These are phyloP conservation scores for Melaleuca alternifolia DNA, from an alignment of 345 rosid species.

Conservation along the genomic window DNA sequence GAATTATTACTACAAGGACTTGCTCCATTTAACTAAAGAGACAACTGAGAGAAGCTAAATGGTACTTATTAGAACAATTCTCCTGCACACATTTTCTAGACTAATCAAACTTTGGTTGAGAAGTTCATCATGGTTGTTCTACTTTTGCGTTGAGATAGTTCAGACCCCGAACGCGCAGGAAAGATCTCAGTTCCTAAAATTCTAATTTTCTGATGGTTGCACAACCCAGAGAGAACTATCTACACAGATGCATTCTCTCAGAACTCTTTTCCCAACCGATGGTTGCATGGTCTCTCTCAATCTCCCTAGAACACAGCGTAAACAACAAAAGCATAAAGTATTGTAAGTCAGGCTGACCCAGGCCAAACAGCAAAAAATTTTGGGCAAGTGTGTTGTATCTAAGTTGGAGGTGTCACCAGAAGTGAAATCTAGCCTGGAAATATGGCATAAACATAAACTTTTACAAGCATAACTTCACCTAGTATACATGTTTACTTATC, in stretches of 20 bases:
- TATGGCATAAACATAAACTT: background rate
- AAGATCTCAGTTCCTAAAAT: background rate
- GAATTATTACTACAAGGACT: background rate
- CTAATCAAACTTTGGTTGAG: background rate
- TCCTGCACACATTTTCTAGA: background rate
- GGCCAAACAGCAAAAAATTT: background rate
- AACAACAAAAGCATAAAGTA: background rate
- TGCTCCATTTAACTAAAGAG: background rate
- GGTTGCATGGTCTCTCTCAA: background rate
- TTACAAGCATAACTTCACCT: background rate
- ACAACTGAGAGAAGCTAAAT: background rate
- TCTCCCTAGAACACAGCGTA: background rate
- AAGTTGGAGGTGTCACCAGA: background rate
- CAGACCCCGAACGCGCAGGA: background rate
- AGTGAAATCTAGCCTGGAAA: background rate
- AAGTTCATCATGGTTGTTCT: background rate
- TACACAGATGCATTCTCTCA: background rate
- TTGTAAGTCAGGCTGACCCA: background rate
- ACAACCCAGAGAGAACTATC: background rate
- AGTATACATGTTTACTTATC: background rate
- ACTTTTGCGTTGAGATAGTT: background rate
- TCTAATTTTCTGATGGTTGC: background rate
- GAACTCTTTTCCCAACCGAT: background rate
- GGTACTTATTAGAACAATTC: background rate
- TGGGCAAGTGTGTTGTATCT: background rate